Evolutionary conservation across 169 alveolate genomes (phyloP), one percentile per base, ranked within the genome.

Genomic region (Theileria orientalis): DNA sequence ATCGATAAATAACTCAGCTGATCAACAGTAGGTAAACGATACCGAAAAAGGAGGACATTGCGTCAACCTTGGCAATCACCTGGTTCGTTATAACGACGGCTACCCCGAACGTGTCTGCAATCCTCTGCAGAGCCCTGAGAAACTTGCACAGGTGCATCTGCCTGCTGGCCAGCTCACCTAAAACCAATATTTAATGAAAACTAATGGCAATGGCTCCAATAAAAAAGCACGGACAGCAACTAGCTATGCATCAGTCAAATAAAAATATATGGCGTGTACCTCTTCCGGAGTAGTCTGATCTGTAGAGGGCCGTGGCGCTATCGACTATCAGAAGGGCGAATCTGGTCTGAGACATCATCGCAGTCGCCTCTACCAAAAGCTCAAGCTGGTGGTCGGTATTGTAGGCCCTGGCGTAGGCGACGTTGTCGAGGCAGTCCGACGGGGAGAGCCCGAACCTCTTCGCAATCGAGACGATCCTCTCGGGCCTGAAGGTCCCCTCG

Each of bases 401-500:
- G 90, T 95, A 96, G 32, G 99, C 99, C 67, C 99, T 89, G 8
- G 99, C 99, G 86, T 95, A 96, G 25, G 97, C 96, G 66, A 98
- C 97, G 88, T 98, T 98, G 47, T 96, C 99, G 61, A 97, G 95
- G 56, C 97, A 98, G 83, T 95, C 96, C 52, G 95, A 83, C 41
- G 98, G 96, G 66, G 97, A 97, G 56, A 98, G 87, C 25, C 97
- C 97, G 82, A 94, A 97, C 73, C 99, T 91, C 72, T 96, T 96
- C 30, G 99, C 99, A 23, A 98, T 98, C 27, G 96, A 93, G 30
- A 86, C 94, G 42, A 98, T 93, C 77, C 99, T 94, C 76, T 98
- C 99, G 0, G 99, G 99, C 32, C 99, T 93, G 85, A 98, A 98
- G 25, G 99, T 96, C 47, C 99, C 99, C 86, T 98, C 99, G n/a